Base-by-base conservation (phyloP, 441 rosid genomes). In the Pelargonium myrrhifolium region DNA sequence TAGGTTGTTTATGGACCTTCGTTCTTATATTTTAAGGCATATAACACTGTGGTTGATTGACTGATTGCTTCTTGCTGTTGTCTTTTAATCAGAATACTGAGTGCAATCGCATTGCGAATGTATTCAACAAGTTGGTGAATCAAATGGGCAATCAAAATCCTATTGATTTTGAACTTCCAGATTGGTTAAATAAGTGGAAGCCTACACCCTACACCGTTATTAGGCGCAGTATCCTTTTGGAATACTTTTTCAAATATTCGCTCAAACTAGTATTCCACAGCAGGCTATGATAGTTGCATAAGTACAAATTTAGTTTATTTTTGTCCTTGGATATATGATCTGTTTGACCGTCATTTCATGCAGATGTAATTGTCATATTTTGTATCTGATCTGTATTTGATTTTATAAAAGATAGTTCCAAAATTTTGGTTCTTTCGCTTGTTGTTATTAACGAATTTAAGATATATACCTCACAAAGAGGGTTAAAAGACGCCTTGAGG, bases 81-180 rank as follows among this genome's bases (percentile, higher is more conserved):
- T 39, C 37, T 58, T 70, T 70, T 74, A 58, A 65, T 75, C 84
- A 88, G 98, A 83, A 72, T 72, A 66, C 76, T 40, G 92, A 85
- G 70, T 28, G 62, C 65, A 77, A 62, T 37, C 78, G 58, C 70
- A 79, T 94, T 40, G 74, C 75, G 31, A 66, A 83, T 66, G 93
- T 86, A 15, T 92, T 92, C 76, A 72, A 69, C 75, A 84, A 72
- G 76, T 73, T 92, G 82, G 18, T 84, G 80, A 76, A 84, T 26
- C 81, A 86, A 74, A 80, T 92, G 71, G 96, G 94, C 18, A 53
- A 53, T 18, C 22, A 53, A 63, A 78, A 76, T 20, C 70, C 81
- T 0, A 83, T 80, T 64, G 98, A 90, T n/a, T 94, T 94, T 68
- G 92, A 92, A 67, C 86, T 92, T 56, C 99, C 99, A 0, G 91